Evolutionary conservation across 768 basidiomycete genomes (phyloP), one percentile per base, ranked within the genome.

Genomic region (Mycena kentingensis): DNA sequence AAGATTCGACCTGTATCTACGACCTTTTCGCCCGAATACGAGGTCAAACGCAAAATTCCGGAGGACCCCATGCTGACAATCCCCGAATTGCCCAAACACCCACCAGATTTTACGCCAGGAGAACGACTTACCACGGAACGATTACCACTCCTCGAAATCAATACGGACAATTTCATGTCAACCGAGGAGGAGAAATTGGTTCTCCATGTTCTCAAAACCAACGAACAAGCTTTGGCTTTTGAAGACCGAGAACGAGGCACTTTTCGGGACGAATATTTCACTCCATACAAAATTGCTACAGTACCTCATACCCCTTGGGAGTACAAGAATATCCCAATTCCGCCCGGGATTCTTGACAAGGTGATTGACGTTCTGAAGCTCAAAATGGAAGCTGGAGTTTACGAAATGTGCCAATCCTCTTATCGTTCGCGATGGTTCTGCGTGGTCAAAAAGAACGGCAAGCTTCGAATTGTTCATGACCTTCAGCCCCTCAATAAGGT

Each of bases 371-470:
- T 71, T 0, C 39, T 77, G 0, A 55, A 66, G 22, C 31, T 55
- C 7, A 73, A 74, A 49, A 66, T 75, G 1, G 62, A 48, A 2
- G 63, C n/a, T n/a, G n/a, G n/a, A n/a, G n/a, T n/a, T n/a, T n/a
- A n/a, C n/a, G n/a, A n/a, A n/a, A n/a, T n/a, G 70, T 2, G 73
- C 2, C 62, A 69, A 6, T 67, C 70, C 0, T 68, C 68, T 0
- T 77, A 76, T 42, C 52, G 67, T 3, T 68, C 68, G 0, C 32
- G 60, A 2, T 74, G 71, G 73, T 77, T 77, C 45, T 64, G 60
- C 16, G 71, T 76, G 0, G 26, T 65, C 0, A 77, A 77, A 54
- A 70, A 71, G 36, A 65, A 56, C 52, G 70, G 44, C 44, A 64
- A 53, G 0, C 52, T 78, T 0, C 39, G 68, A 6, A 60, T 74